Evolutionary conservation across 2,329 filamentous ascomycete genomes (phyloP), one percentile per base, ranked within the genome.

Genomic region (Furcasterigmium furcatum): DNA sequence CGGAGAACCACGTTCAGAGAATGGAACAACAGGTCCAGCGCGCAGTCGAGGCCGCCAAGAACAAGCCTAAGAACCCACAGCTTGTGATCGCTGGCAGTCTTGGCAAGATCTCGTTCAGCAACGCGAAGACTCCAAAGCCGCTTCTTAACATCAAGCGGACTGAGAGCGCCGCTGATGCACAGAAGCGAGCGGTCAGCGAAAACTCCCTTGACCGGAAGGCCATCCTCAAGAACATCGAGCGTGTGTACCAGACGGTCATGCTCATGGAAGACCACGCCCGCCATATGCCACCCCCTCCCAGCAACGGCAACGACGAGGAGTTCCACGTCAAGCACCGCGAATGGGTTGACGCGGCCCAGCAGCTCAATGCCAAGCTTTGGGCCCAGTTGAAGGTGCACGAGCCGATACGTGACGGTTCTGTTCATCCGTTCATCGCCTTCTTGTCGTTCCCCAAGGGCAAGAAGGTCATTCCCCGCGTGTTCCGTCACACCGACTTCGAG

Each of bases 21-120:
- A 99, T 99, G 94, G 92, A 99, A 66, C 94, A 99, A 67, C 94
- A 99, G 66, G 95, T 99, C 12, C 92, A 96, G 64, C 85, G 94
- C 46, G 94, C 94, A 20, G 94, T 99, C 1, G 94, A 99, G 62
- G 94, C 94, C 1, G 94, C 94, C 43, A 99, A 97, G 72, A 89
- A 91, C 49, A 92, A 95, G 67, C 94, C 94, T 12, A 99, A 99
- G 76, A 96, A 95, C 62, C 95, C 95, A 60, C 91, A 96, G 64
- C 77, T 99, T 9, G 91, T 97, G 18, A 92, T 99, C 48, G 92
- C 96, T 61, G 94, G 94, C 21, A 96, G 91, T 60, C 71, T 99
- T 41, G 94, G 94, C 54, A 99, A 97, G 73, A 99, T 99, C 47
- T 95, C 92, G 0, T 99, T 97, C 71, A 96, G 92, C 74, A 99